Percentiles rank a stretch among this genome's conserved stretches.
Evolutionary conservation across 2,329 filamentous ascomycete species (phyloP).

Genomic region (Elsinoe ampelina): DNA sequence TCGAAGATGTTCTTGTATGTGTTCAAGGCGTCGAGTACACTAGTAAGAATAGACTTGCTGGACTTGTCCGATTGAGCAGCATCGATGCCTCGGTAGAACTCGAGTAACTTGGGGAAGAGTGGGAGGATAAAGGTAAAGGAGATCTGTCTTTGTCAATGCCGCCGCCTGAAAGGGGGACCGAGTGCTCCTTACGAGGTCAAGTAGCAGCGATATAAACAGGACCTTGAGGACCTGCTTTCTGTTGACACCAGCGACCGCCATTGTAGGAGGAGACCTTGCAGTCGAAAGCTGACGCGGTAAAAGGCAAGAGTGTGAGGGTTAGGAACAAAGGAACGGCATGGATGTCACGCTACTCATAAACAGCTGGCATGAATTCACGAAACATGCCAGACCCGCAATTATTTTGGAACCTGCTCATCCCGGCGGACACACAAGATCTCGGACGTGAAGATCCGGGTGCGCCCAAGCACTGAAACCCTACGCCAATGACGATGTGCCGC

Average conservation of each 20-base stretch:
- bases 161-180: background rate
- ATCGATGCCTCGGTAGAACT: conserved; percentile 89
- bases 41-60: conserved; percentile 57
- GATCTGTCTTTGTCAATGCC: conserved; percentile 49
- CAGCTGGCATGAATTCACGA: background rate
- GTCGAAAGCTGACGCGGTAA: background rate
- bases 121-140: conserved; percentile 98
- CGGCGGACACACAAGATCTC: background rate
- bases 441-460: background rate
- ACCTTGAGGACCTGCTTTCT: conserved; percentile 79
- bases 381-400: conserved; percentile 8
- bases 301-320: background rate
- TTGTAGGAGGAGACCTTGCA: background rate
- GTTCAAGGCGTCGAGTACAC: conserved; percentile 74
- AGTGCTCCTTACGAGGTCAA: conserved; percentile 56
- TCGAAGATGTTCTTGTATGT: conserved; percentile 91
- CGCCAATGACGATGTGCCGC: conserved; percentile 4
- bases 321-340: background rate
- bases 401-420: background rate
- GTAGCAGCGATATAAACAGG: conserved; percentile 76
- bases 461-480: background rate
- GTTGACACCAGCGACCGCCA: conserved; percentile 18
- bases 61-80: conserved; percentile 36
- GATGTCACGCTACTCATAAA: background rate
- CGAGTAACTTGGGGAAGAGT: conserved; percentile 86